These are phyloP conservation scores for Paragyromitra xinjiangensis DNA, from an alignment of 495 filamentous ascomycete genomes.

Conservation along the genomic window DNA sequence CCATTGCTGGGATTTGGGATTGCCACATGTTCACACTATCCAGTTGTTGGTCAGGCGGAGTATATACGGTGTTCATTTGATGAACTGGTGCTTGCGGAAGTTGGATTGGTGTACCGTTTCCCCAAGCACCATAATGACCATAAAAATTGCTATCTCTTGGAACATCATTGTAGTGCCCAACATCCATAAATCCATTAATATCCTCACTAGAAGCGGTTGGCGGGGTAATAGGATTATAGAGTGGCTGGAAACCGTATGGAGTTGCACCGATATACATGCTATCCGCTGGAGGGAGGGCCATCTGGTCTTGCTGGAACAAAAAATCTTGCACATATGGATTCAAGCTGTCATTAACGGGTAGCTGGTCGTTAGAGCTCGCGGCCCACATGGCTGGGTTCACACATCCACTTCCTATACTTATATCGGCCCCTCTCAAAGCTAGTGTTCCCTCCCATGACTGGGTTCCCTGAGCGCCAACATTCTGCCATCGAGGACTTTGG, in stretches of 20 bases:
- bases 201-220: slow-evolving; percentile 57
- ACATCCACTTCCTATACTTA: slow-evolving; percentile 38
- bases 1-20: slow-evolving; percentile 52
- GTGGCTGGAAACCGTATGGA: slow-evolving; percentile 52
- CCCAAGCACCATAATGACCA: slow-evolving; percentile 51
- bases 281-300: slow-evolving; percentile 50
- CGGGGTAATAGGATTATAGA: slow-evolving; percentile 55
- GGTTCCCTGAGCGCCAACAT: slow-evolving; percentile 27
- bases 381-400: slow-evolving; percentile 50
- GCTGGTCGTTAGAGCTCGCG: slow-evolving; percentile 42
- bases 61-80: slow-evolving; percentile 48
- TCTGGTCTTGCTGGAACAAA: slow-evolving; percentile 54
- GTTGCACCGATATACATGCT: slow-evolving; percentile 39
- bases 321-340: slow-evolving; percentile 75
- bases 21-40: slow-evolving; percentile 47
- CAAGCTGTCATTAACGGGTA: slow-evolving; percentile 80
- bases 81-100: slow-evolving; percentile 52
- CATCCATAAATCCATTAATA: slow-evolving; percentile 49
- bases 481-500: slow-evolving; percentile 45
- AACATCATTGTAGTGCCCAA: slow-evolving; percentile 51
- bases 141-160: slow-evolving; percentile 56
- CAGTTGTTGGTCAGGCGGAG: slow-evolving; percentile 40
- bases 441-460: slow-evolving; percentile 49
- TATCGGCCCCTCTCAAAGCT: slow-evolving; percentile 50
- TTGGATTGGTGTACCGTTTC: slow-evolving; percentile 48